Percentiles rank a stretch among this genome's conserved stretches.
Evolutionary conservation across 176 grass and related monocot genomes (phyloP).

Genomic region (Phoenix dactylifera): DNA sequence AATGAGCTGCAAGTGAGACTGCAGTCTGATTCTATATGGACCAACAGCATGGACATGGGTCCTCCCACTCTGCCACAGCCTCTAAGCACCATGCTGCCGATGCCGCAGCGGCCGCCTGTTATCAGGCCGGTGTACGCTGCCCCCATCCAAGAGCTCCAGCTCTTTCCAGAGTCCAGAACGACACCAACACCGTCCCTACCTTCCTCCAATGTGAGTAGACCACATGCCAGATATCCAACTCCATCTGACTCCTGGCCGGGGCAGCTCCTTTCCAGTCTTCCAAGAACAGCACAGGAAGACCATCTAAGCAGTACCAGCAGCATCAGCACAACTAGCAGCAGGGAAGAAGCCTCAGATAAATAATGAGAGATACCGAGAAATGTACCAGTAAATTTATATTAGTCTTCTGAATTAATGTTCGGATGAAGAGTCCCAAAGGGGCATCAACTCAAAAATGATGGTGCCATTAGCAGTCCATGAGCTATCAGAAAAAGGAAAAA

Average conservation of each 20-base stretch:
- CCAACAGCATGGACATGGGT: conserved; percentile 6
- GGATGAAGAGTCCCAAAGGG: too few relatives aligned
- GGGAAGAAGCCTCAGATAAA: conserved; percentile 5
- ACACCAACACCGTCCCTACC: not conserved
- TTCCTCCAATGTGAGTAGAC: conserved; percentile 9
- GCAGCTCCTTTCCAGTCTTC: conserved; percentile 35
- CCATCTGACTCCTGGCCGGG: conserved; percentile 34
- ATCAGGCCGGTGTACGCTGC: conserved; percentile 5
- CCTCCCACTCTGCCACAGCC: conserved; percentile 13
- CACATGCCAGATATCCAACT: conserved; percentile 18
- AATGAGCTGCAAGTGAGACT: conserved; percentile 35
- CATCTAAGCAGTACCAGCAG: conserved; percentile 18
- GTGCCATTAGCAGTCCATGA: too few relatives aligned
- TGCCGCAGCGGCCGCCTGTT: conserved; percentile 23
- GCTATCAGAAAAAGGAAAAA: too few relatives aligned
- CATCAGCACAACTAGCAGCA: not conserved
- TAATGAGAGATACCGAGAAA: not conserved
- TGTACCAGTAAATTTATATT: too few relatives aligned
- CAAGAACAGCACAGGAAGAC: conserved; percentile 31
- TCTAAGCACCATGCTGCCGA: conserved; percentile 1
- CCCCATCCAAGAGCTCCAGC: conserved; percentile 53
- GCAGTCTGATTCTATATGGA: not conserved
- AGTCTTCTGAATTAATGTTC: too few relatives aligned
- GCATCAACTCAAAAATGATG: too few relatives aligned
- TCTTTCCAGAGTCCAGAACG: conserved; percentile 34